Conservation (phyloP, 2,329 filamentous ascomycete genomes). For the Ceratocystis huliohia region DNA sequence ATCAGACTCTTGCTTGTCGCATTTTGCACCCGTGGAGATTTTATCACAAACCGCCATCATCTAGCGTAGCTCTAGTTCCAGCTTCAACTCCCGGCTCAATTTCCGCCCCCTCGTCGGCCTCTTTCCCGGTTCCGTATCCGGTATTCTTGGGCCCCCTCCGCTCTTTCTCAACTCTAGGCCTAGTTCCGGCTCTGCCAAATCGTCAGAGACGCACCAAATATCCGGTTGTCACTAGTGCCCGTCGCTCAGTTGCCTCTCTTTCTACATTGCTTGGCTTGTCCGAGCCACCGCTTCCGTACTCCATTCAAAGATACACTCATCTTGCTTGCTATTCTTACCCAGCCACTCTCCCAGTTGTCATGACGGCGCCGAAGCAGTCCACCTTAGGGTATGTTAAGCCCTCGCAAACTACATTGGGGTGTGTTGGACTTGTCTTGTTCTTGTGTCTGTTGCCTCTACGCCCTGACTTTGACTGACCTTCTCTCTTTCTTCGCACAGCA, state of each 20-base stretch:
- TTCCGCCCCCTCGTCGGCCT: not conserved
- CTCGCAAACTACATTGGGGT: slow-evolving; percentile 63
- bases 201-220: not conserved
- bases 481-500: slow-evolving; percentile 40
- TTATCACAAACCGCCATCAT: not conserved
- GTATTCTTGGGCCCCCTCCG: not conserved
- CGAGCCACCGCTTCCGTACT: too few species aligned
- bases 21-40: not conserved
- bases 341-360: slow-evolving; percentile 23
- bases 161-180: not conserved
- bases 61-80: not conserved
- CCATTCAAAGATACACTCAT: not conserved
- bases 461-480: not conserved
- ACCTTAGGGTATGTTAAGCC: slow-evolving; percentile 79
- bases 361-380: slow-evolving; percentile 55
- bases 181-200: not conserved
- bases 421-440: slow-evolving; percentile 28
- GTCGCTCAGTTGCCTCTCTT: not conserved
- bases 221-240: not conserved
- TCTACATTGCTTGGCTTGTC: not conserved
- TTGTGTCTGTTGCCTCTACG: not conserved
- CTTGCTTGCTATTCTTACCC: not conserved
- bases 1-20: not conserved
- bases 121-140: not conserved
- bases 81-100: not conserved